Conservation (phyloP, 2,329 filamentous ascomycete species). For the Trichoderma brevicompactum region DNA sequence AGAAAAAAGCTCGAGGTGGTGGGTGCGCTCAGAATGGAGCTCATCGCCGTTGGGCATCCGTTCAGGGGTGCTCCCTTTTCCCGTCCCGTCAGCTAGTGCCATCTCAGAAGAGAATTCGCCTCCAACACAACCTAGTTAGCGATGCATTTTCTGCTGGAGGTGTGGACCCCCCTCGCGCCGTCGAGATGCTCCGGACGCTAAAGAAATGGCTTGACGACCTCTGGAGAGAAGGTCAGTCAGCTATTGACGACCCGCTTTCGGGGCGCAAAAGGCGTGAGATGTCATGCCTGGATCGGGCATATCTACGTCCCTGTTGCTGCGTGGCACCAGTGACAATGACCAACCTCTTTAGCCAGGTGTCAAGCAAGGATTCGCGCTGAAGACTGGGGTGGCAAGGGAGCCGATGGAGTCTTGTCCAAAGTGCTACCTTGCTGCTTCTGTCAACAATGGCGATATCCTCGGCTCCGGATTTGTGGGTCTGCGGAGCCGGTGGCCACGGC, state of each 20-base stretch:
- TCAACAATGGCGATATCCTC: not conserved
- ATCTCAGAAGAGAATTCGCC: conserved; percentile 15
- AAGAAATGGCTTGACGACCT: not conserved
- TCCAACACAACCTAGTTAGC: not conserved
- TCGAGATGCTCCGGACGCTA: conserved; percentile 20
- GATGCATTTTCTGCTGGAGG: conserved; percentile 16
- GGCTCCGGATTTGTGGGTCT: conserved; percentile 7
- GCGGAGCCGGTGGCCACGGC: not conserved
- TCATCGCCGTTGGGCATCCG: conserved; percentile 25
- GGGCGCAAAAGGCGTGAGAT: not conserved
- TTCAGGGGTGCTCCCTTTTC: conserved; percentile 19
- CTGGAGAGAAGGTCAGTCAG: not conserved
- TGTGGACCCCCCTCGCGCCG: conserved; percentile 15
- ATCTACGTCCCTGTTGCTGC: not conserved
- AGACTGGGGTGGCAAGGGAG: not conserved
- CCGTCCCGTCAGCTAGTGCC: conserved; percentile 24
- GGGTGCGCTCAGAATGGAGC: conserved; percentile 17
- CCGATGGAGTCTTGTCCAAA: not conserved
- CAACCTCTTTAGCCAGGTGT: not conserved
- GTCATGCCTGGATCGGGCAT: not conserved
- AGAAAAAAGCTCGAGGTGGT: conserved; percentile 7
- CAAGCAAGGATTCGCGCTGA: not conserved
- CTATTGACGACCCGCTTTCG: conserved; percentile 3
- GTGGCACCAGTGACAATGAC: not conserved
- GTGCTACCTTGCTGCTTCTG: too few relatives aligned